Base-by-base conservation (phyloP, 75 land plant genomes). In the Pinus tabuliformis region DNA sequence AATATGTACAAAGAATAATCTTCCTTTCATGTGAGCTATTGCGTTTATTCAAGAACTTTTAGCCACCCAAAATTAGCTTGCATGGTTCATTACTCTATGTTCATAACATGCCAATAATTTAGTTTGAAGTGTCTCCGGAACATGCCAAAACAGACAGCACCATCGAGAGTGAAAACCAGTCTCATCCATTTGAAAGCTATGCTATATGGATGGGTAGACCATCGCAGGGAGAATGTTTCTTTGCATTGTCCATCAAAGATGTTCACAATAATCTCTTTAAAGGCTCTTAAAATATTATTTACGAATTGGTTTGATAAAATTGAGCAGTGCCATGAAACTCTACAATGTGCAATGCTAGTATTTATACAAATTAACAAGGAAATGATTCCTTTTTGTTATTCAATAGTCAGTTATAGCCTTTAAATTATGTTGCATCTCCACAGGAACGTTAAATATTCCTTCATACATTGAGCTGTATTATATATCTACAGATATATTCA, bases 1-100 rank as follows among this genome's bases (percentile, higher is more conserved):
- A 33, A 68, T 18, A 2, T 42, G 72, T 68, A 68, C n/a, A 68
- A 68, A 9, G 21, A 42, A n/a, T 42, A 39, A 20, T 42, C 39
- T 68, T 42, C 72, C n/a, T 68, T 68, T 39, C 4, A 2, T 22
- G 42, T 22, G 42, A 68, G 72, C 72, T 68, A n/a, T 39, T 68
- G 22, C 22, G 22, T 18, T 42, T 39, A 68, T 9, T 8, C 1
- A 49, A 49, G 12, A 49, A 9, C 9, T 49, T 49, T 49, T 49
- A 49, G 22, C 49, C 37, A 68, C 72, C 22, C 12, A 42, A 39
- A 6, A 42, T 68, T 17, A 37, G 54, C 11, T 9, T 49, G 9
- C 54, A 49, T 49, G 11, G 9, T 49, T 49, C 36, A n/a, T 20
- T 21, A 68, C n/a, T 17, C 7, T 42, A n/a, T 37, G 42, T 39